phyloP scores from a whole-genome alignment of 2,329 filamentous ascomycete species.

The Cercospora zeina region DNA sequence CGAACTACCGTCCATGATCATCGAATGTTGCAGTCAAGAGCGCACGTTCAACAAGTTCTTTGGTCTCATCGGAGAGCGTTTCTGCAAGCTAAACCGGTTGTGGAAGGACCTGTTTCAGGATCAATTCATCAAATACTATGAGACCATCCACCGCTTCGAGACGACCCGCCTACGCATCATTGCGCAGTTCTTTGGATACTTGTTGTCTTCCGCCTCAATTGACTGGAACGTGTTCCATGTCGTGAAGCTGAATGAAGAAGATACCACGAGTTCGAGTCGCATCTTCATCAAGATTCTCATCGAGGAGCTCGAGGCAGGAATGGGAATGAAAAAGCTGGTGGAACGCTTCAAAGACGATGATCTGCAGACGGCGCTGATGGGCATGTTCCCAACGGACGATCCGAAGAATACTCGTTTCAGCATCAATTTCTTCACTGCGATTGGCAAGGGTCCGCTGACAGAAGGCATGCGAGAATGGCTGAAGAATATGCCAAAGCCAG shows the following conservation, averaged over 20 bases:
- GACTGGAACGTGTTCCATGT: constrained; percentile 86
- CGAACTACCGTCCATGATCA: constrained; percentile 92
- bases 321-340: constrained; percentile 79
- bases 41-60: constrained; percentile 98
- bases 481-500: constrained; percentile 84
- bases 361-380: constrained; percentile 74
- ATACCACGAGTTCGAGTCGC: constrained; percentile 92
- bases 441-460: constrained; percentile 91
- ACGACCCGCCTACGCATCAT: constrained; percentile 95
- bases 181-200: constrained; percentile 88
- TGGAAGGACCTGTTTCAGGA: constrained; percentile 94
- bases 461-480: constrained; percentile 92
- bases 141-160: constrained; percentile 95
- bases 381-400: constrained; percentile 87
- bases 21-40: constrained; percentile 95
- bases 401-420: constrained; percentile 90
- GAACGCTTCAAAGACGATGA: constrained; percentile 75
- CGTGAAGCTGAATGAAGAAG: constrained; percentile 91
- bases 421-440: constrained; percentile 99
- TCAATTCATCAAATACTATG: constrained; percentile 89
- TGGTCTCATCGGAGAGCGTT: constrained; percentile 87
- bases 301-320: constrained; percentile 82
- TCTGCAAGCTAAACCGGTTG: constrained; percentile 91
- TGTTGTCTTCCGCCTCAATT: constrained; percentile 83
- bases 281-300: constrained; percentile 99